Conservation (phyloP, 257 asterid genomes). For the Paraleonurus japonicus region DNA sequence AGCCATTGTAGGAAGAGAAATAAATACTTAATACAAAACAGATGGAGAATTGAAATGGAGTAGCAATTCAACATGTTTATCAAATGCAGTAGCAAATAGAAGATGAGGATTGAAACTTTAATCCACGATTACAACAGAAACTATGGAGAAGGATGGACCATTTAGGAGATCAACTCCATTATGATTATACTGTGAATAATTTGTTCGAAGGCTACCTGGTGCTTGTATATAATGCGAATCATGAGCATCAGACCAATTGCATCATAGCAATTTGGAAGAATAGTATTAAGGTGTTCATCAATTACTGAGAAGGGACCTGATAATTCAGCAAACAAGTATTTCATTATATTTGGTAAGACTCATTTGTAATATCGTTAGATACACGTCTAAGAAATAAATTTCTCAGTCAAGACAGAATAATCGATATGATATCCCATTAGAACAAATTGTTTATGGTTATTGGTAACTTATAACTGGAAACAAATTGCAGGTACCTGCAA, state of each 20-base stretch:
- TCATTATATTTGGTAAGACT: conserved; percentile 21
- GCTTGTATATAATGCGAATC: conserved; percentile 97
- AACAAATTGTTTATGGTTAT: neutral
- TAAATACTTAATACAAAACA: neutral
- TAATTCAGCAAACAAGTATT: conserved; percentile 31
- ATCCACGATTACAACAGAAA: conserved; percentile 1
- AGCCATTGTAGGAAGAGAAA: conserved; percentile 14
- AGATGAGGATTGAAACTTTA: conserved; percentile 18
- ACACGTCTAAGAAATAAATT: conserved; percentile 2
- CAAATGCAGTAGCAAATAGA: neutral
- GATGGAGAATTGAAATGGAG: conserved; percentile 2
- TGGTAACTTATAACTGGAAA: conserved; percentile 7
- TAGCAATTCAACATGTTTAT: conserved; percentile 1
- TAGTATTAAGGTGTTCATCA: conserved; percentile 79
- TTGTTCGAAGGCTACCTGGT: conserved; percentile 61
- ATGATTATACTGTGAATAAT: conserved; percentile 9
- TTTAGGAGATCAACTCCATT: neutral
- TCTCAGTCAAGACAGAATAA: neutral
- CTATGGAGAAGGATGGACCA: neutral
- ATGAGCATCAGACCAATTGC: conserved; percentile 98
- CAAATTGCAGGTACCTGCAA: conserved; percentile 65
- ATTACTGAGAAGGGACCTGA: conserved; percentile 90
- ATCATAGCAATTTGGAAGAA: conserved; percentile 88
- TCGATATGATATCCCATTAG: neutral
- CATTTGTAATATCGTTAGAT: neutral